Base-by-base conservation (phyloP, 225 moss, liverwort and hornwort species). In the Lunularia cruciata region DNA sequence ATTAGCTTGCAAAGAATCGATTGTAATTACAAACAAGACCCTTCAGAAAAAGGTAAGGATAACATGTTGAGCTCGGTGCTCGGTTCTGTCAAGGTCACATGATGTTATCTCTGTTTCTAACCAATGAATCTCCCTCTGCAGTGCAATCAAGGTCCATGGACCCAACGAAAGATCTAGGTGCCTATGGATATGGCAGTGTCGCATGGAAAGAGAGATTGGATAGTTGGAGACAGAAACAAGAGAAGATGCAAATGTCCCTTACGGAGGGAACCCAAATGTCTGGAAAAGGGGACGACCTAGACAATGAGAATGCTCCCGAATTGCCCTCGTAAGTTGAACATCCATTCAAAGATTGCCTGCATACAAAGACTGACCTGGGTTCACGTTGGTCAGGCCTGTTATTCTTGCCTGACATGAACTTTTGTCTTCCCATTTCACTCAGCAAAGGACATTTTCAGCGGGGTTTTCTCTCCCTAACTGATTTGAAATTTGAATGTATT, bases 171-270 rank as follows among this genome's bases (percentile, higher is more conserved):
- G 87, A 89, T 36, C 31, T 81, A 57, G 80, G 71, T 10, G 73
- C 80, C 1, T 83, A 85, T 51, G 87, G 86, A 58, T 87, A 87
- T 36, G 86, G 90, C 22, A 87, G 86, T 67, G 83, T 90, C 11
- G 90, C 90, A 37, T 93, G 93, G 93, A 93, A 90, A 78, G 93
- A 93, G 61, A 84, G 93, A 72, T 75, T 93, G 74, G 93, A 93
- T 56, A 90, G 85, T 80, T 93, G 93, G 93, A 90, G 85, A 15
- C 75, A 86, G 1, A 72, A 81, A 68, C 90, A 90, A 73, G 92
- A 86, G 14, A 92, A 85, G 75, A 79, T 85, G 67, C 90, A 90
- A 47, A 86, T 88, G 90, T 85, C 78, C 11, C 84, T 84, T 32
- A 81, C 85, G 0, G 88, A 88, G 36, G 85, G 84, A 8, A 77